phyloP scores from a whole-genome alignment of 306 rosid species.

The Crotalaria pallida region DNA sequence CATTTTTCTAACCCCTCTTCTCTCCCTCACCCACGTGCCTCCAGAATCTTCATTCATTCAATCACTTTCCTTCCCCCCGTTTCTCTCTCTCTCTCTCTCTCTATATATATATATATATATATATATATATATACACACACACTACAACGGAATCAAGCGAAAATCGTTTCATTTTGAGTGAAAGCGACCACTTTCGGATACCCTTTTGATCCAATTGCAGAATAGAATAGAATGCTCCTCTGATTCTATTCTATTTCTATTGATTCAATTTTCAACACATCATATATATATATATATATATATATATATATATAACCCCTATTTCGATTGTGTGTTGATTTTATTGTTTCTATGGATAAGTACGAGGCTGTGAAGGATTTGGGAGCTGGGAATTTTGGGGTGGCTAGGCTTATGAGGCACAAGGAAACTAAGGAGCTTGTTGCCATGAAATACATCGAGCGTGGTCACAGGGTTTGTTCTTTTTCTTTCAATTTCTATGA shows the following conservation, averaged over 20 bases:
- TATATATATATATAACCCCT: no score
- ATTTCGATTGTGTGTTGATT: neutral
- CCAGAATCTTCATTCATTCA: no score
- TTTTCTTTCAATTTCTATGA: neutral
- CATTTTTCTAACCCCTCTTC: neutral
- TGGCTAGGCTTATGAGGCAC: conserved; percentile 57
- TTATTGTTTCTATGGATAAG: conserved; percentile 38
- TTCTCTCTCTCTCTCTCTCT: neutral
- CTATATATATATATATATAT: neutral
- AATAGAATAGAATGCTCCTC: neutral
- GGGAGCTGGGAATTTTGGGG: conserved; percentile 66
- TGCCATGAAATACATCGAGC: conserved; percentile 72
- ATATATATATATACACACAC: neutral
- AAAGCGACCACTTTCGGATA: conserved; percentile 10
- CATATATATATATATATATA: no score
- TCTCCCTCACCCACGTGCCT: neutral
- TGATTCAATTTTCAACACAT: neutral
- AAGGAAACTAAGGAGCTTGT: conserved; percentile 66
- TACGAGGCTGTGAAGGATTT: conserved; percentile 56
- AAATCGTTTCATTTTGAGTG: neutral
- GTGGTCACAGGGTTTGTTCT: conserved; percentile 45
- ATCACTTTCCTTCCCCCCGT: neutral
- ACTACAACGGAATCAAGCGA: neutral
- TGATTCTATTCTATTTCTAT: neutral
- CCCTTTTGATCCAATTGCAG: neutral